These are phyloP conservation scores for Volutella citrinella DNA, from an alignment of 2,329 filamentous ascomycete genomes.

Conservation along the genomic window DNA sequence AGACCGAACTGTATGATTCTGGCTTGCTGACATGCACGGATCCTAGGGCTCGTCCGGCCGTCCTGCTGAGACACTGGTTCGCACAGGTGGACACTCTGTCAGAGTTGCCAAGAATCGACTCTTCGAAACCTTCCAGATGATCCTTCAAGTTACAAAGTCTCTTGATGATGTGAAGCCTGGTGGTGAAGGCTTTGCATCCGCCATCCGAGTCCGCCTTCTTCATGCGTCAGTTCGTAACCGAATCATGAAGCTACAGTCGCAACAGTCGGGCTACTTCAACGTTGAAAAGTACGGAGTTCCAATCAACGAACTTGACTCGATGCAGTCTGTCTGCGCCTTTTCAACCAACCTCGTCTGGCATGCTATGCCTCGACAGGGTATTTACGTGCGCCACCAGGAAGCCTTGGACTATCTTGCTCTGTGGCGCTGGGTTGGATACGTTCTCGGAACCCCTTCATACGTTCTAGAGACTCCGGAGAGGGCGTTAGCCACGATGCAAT, in stretches of 20 bases:
- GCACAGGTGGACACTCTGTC: slow-evolving; percentile 60
- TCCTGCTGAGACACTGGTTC: slow-evolving; percentile 54
- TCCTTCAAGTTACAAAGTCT: slow-evolving; percentile 55
- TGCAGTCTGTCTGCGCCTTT: slow-evolving; percentile 4
- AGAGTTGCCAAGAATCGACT: slow-evolving; percentile 52
- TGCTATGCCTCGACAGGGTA: slow-evolving; percentile 6
- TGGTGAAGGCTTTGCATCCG: slow-evolving; percentile 52
- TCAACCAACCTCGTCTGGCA: slow-evolving; percentile 7
- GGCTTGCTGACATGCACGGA: rapidly evolving
- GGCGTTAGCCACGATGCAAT: slow-evolving; percentile 2
- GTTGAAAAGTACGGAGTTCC: slow-evolving; percentile 55
- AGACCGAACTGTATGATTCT: too few species aligned
- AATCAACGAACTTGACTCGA: slow-evolving; percentile 4
- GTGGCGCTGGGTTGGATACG: slow-evolving; percentile 6
- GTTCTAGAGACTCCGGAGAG: slow-evolving; percentile 3
- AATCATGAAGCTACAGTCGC: slow-evolving; percentile 53
- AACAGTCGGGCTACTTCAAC: slow-evolving; percentile 57
- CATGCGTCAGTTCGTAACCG: slow-evolving; percentile 60
- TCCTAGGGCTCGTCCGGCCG: slow-evolving; percentile 29
- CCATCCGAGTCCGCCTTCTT: slow-evolving; percentile 61
- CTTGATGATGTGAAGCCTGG: slow-evolving; percentile 39
- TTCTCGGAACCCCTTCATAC: slow-evolving; percentile 2
- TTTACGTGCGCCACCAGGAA: slow-evolving; percentile 7
- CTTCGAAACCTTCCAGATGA: slow-evolving; percentile 36
- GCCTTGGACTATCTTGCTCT: slow-evolving; percentile 7